phyloP scores from a whole-genome alignment of 805 yeast species.

The Barnettozyma populi region DNA sequence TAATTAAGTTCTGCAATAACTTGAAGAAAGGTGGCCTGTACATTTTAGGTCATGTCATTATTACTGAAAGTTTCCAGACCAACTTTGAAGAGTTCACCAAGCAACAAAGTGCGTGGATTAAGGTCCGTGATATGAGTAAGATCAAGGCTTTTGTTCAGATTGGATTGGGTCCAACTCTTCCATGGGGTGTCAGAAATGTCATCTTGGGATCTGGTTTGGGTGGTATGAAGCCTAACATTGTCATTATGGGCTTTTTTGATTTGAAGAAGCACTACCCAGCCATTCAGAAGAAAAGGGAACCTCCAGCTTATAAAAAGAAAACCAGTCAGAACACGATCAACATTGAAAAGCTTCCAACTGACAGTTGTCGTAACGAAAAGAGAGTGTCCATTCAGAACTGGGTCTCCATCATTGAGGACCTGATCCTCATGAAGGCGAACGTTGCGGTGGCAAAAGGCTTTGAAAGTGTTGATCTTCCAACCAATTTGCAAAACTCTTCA shows the following conservation, averaged over 20 bases:
- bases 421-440: conserved; percentile 81
- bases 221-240: conserved; percentile 95
- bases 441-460: conserved; percentile 94
- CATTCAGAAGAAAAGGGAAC: conserved; percentile 7
- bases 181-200: conserved; percentile 95
- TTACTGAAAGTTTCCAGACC: conserved; percentile 55
- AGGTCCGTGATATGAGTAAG: conserved; percentile 68
- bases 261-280: conserved; percentile 32
- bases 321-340: conserved; percentile 23
- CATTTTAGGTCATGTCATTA: conserved; percentile 85
- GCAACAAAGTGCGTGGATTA: conserved; percentile 79
- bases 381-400: conserved; percentile 72
- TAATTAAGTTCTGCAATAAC: conserved; percentile 89
- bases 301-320: conserved; percentile 3
- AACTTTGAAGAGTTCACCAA: conserved; percentile 63
- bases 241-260: conserved; percentile 87
- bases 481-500: conserved; percentile 21
- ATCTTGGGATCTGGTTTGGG: conserved; percentile 95
- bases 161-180: conserved; percentile 77
- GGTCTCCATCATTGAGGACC: conserved; percentile 90
- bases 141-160: conserved; percentile 94
- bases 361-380: conserved; percentile 63
- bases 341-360: conserved; percentile 65
- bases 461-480: conserved; percentile 58
- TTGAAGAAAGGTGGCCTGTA: conserved; percentile 94